Base-by-base conservation (phyloP, 1,284 basidiomycete species). In the Pyrrhoderma lamaoense region DNA sequence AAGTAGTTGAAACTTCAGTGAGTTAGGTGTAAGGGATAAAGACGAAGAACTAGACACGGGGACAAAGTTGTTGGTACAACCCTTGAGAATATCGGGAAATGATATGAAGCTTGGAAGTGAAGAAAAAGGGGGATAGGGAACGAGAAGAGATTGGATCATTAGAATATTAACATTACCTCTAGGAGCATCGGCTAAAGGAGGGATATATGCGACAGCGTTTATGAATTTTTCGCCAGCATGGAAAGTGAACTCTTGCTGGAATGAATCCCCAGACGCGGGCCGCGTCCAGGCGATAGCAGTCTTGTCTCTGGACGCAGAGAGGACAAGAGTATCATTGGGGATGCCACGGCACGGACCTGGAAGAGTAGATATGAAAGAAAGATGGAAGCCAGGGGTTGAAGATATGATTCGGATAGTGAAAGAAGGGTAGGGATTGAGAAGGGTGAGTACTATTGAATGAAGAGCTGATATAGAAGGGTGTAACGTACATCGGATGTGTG, bases 271-370 rank as follows among this genome's bases (percentile, higher is more conserved):
- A 47, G 71, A 58, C 22, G 74, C 63, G n/a, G 72, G 62, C 58
- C 80, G 77, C 53, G 77, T 71, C 93, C 93, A 97, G 36, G 82
- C 73, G 62, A 94, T 87, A 51, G 92, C 88, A 16, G 90, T 90
- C 9, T 87, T 77, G 73, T 97, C 93, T 62, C 93, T 82, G 31
- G 93, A 94, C 50, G 85, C 88, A 16, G 91, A 95, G 57, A 95
- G 75, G 55, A 96, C 72, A 56, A 89, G 73, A 59, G 81, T 71
- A 66, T 83, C 69, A 78, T 77, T 34, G 88, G 85, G 42, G 86
- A 79, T 50, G 69, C 75, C 54, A 92, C 72, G 25, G 78, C 85
- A 61, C 86, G 84, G 59, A 92, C 89, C 86, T 90, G 57, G 31
- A 60, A 56, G 55, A 54, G 55, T 57, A 54, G 56, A 62, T 56